phyloP scores from a whole-genome alignment of 2,329 filamentous ascomycete genomes.

The Exophiala phaeomuriformis region DNA sequence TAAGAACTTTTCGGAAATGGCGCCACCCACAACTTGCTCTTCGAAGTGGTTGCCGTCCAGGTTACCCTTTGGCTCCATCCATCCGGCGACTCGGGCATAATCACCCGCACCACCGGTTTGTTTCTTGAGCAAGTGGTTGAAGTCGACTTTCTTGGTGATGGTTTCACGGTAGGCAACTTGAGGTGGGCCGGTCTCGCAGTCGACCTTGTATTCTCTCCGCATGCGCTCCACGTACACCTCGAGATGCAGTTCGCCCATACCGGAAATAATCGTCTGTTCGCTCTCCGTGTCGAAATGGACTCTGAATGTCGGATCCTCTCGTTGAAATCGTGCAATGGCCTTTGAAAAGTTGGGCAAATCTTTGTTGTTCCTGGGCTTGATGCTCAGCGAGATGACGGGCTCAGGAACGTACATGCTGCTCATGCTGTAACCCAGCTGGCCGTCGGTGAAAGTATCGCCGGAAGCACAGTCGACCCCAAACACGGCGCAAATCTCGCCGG shows the following conservation, averaged over 20 bases:
- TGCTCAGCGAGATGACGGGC: conserved; percentile 94
- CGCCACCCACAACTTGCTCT: conserved; percentile 77
- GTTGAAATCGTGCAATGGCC: conserved; percentile 97
- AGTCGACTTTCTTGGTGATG: conserved; percentile 68
- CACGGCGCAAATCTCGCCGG: conserved; percentile 96
- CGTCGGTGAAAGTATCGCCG: conserved; percentile 96
- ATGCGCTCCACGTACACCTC: conserved; percentile 98
- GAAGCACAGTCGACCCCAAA: conserved; percentile 97
- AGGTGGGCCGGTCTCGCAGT: conserved; percentile 90
- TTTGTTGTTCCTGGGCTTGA: conserved; percentile 88
- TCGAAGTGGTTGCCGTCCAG: conserved; percentile 75
- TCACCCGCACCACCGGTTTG: conserved; percentile 94
- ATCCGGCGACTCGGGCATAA: conserved; percentile 86
- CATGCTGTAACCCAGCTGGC: conserved; percentile 87
- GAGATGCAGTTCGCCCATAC: conserved; percentile 95
- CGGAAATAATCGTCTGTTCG: conserved; percentile 94
- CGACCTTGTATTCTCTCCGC: conserved; percentile 91
- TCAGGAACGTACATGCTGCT: conserved; percentile 95
- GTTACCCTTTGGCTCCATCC: conserved; percentile 73
- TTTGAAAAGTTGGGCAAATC: conserved; percentile 94
- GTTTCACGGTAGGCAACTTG: conserved; percentile 97
- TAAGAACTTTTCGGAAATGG: conserved; percentile 92
- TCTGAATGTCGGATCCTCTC: conserved; percentile 95
- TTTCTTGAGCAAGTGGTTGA: conserved; percentile 90
- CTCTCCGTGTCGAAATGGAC: conserved; percentile 87